Conservation (phyloP, 1,284 basidiomycete species). For the Marasmius fiardii region DNA sequence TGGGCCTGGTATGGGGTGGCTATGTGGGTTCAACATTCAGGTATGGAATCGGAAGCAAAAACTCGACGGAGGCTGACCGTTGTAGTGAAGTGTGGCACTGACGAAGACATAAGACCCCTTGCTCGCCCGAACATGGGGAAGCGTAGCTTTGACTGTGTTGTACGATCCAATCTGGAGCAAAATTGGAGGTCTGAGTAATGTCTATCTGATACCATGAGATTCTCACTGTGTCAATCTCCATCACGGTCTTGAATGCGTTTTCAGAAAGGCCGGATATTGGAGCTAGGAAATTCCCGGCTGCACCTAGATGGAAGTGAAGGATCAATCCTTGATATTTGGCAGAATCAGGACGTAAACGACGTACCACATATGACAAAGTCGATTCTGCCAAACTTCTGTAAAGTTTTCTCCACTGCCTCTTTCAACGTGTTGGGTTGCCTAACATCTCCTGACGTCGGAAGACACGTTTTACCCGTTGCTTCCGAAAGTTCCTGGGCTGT, state of each 20-base stretch:
- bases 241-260: constrained; percentile 89
- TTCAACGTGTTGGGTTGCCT: constrained; percentile 72
- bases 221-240: constrained; percentile 89
- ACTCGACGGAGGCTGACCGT: constrained; percentile 41
- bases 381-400: constrained; percentile 81
- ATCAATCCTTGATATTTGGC: background rate
- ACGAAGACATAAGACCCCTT: constrained; percentile 90
- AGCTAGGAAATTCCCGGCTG: constrained; percentile 87
- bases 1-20: constrained; percentile 90
- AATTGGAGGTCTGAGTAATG: background rate
- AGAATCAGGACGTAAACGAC: constrained; percentile 15
- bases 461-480: constrained; percentile 68
- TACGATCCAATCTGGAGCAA: constrained; percentile 77
- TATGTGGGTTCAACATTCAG: constrained; percentile 20
- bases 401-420: constrained; percentile 73
- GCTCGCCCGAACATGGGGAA: constrained; percentile 66
- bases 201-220: constrained; percentile 3
- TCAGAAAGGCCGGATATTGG: constrained; percentile 80
- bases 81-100: constrained; percentile 88
- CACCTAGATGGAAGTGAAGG: constrained; percentile 45
- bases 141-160: constrained; percentile 92
- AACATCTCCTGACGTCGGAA: constrained; percentile 83
- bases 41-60: background rate
- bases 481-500: constrained; percentile 72
- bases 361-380: constrained; percentile 94